phyloP scores from a whole-genome alignment of 345 rosid genomes.

The Bretschneidera sinensis region DNA sequence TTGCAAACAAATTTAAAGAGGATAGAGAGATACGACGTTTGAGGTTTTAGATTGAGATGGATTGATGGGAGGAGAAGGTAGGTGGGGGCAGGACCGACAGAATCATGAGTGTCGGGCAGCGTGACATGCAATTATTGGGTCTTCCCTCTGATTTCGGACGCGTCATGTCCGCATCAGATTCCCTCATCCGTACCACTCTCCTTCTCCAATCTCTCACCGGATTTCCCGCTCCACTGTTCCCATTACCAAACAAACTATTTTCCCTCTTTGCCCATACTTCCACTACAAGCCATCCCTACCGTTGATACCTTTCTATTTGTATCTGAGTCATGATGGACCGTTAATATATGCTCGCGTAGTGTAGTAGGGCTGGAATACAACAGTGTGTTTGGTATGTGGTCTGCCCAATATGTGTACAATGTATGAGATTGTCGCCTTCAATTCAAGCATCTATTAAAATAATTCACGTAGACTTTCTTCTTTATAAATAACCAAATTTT shows the following conservation, averaged over 20 bases:
- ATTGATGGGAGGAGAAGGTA: constrained; percentile 1
- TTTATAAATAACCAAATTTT: too few relatives aligned
- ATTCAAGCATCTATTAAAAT: neutral
- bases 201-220: constrained; percentile 38
- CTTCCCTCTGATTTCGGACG: constrained; percentile 59
- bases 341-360: too few relatives aligned
- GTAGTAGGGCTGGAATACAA: too few relatives aligned
- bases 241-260: constrained; percentile 17
- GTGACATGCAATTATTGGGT: constrained; percentile 58
- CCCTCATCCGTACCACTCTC: constrained; percentile 38
- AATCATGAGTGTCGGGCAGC: constrained; percentile 60
- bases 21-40: too few relatives aligned
- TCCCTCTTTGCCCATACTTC: constrained; percentile 2
- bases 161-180: constrained; percentile 67
- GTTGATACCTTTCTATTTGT: neutral
- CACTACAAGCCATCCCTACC: too few relatives aligned
- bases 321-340: neutral
- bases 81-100: constrained; percentile 32
- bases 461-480: too few relatives aligned
- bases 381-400: too few relatives aligned
- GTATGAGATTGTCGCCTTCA: neutral
- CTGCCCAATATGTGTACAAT: too few relatives aligned
- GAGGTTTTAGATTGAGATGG: neutral
- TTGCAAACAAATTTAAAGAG: too few relatives aligned
- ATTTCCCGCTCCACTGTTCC: constrained; percentile 46